Evolutionary conservation across 441 rosid genomes (phyloP), one percentile per base, ranked within the genome.

Genomic region (Bruguiera hainesii): DNA sequence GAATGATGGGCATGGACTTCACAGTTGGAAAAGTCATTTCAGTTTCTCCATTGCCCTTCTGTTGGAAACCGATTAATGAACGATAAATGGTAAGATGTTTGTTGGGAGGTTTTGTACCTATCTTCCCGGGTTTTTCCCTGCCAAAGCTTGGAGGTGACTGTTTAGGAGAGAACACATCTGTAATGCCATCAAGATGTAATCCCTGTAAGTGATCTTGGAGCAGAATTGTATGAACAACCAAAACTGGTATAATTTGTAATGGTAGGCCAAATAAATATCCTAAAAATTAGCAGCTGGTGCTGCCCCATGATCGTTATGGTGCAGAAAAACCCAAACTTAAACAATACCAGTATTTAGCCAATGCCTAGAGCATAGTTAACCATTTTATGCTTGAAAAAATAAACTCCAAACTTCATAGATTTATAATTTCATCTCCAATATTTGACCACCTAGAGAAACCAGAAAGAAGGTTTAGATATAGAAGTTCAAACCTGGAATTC

Each of bases 91-190:
- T 71, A 73, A 53, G 30, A 62, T 18, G 71, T 67, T 69, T 69
- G 21, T 64, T 33, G 51, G 75, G 55, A 53, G 77, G 76, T 59
- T 61, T 48, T 53, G 72, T 64, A 21, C 60, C 64, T 18, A 53
- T 52, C 75, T 77, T 68, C 70, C 76, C 78, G 18, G 71, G 64
- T 48, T 71, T 73, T 69, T 71, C 71, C 67, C 69, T 23, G 56
- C 71, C 69, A 25, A 69, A 68, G 56, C 65, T 51, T 46, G 76
- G 65, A 65, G 85, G 78, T 59, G 71, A 61, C 67, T 30, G 71
- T 30, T 53, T 68, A 29, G 69, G 76, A 66, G 76, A 64, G 60
- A 55, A 72, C 60, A 71, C 71, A 25, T 71, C 89, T 85, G 83
- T 33, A 37, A 42, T 42, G 67, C 64, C 60, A 42, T 42, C 48